A percentile compares a stretch with the other conserved stretches of the same genome.
Evolutionary conservation across 2,329 filamentous ascomycete genomes (phyloP).

Genomic region (Apiospora arundinis): DNA sequence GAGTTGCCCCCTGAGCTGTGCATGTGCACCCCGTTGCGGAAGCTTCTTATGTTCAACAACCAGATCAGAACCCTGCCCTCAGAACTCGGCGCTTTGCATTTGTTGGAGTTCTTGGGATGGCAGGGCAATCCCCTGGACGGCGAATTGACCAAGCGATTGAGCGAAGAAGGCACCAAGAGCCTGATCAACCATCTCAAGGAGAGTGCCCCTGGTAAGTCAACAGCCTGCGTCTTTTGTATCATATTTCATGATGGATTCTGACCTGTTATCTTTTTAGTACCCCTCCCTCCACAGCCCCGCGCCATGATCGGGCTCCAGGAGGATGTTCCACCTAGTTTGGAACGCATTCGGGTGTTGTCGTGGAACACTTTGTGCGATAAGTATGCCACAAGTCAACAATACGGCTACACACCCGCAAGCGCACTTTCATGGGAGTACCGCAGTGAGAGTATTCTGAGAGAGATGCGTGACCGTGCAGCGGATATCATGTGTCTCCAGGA

Average conservation of each 20-base stretch:
- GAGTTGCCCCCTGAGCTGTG: slow-evolving; percentile 89
- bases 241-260: slow-evolving; percentile 14
- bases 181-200: slow-evolving; percentile 85
- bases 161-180: slow-evolving; percentile 86
- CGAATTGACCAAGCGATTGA: slow-evolving; percentile 79
- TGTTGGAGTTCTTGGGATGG: slow-evolving; percentile 87
- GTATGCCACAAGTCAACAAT: slow-evolving; percentile 83
- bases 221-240: not conserved
- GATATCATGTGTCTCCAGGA: slow-evolving; percentile 95
- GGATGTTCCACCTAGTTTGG: slow-evolving; percentile 62
- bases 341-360: slow-evolving; percentile 84
- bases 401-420: slow-evolving; percentile 86
- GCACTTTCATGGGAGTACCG: slow-evolving; percentile 89
- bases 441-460: slow-evolving; percentile 80
- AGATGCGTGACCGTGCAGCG: slow-evolving; percentile 78
- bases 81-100: slow-evolving; percentile 87
- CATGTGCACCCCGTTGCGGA: slow-evolving; percentile 93
- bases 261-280: slow-evolving; percentile 57
- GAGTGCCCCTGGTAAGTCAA: slow-evolving; percentile 76
- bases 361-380: slow-evolving; percentile 98
- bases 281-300: slow-evolving; percentile 77
- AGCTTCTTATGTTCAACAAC: slow-evolving; percentile 89
- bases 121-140: slow-evolving; percentile 87
- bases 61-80: slow-evolving; percentile 80
- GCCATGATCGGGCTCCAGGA: slow-evolving; percentile 80